Base-by-base conservation (phyloP, 495 filamentous ascomycete species). In the Haplographium delicatum region DNA sequence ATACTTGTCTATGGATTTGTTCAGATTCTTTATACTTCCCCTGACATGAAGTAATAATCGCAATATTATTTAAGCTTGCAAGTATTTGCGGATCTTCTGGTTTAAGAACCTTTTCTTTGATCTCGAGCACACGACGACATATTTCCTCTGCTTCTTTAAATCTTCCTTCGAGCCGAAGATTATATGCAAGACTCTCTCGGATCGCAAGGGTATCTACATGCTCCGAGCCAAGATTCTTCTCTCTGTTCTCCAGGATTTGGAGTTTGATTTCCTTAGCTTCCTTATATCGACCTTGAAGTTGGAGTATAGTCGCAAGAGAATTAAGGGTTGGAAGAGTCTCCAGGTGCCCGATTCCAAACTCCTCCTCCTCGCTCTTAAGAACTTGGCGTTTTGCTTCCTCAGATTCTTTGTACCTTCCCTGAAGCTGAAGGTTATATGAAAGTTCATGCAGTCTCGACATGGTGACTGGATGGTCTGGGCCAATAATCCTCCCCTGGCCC, bases 61-160 rank as follows among this genome's bases (percentile, higher is more conserved):
- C 62, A 31, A 63, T 57, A 42, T 40, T 62, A 31, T 53, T 53
- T 48, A 61, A 59, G 53, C 27, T 67, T 2, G 0, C 44, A 15
- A 67, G 56, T 18, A 62, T 66, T 2, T 57, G 28, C 18, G 62
- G 57, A 49, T 65, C 63, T 24, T 62, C 57, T 24, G 41, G 40
- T 18, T 48, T 50, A 18, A 48, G 28, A 5, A 37, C 28, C 9
- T 39, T 51, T 25, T 56, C 60, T n/a, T 44, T 50, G 15, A 24
- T 19, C 10, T 52, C 39, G 4, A 73, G 56, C 5, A 50, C 44
- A 10, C 50, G 51, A 22, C 53, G 58, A 35, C 61, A 41, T 18
- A 65, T 26, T 5, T 53, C 19, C 45, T 65, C 64, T 1, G 67
- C 65, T 34, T 70, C 52, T 18, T 24, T 15, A 44, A 52, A 46